A percentile compares a stretch with the other conserved stretches of the same genome.
phyloP scores from a whole-genome alignment of 164 flowering plant genomes.

The Stephania cephalantha region DNA sequence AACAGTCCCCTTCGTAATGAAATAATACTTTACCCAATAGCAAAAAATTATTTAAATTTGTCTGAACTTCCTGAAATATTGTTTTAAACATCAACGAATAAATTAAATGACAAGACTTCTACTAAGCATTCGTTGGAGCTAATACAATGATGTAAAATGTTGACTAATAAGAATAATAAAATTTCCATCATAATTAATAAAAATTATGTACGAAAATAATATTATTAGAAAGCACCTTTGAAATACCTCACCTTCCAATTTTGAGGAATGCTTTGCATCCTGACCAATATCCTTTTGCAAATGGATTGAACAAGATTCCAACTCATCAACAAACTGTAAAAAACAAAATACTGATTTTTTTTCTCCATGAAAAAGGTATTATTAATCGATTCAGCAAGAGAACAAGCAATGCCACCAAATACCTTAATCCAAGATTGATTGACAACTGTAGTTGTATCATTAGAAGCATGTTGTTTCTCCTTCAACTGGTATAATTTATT shows the following conservation, averaged over 20 bases:
- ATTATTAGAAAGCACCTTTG: neutral
- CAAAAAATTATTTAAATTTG: no score
- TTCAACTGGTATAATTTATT: conserved; percentile 42
- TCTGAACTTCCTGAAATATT: no score
- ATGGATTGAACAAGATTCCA: conserved; percentile 47
- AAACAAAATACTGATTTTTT: conserved; percentile 7
- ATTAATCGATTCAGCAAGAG: neutral
- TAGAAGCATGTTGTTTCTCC: conserved; percentile 54
- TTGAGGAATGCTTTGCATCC: conserved; percentile 18
- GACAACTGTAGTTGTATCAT: conserved; percentile 43
- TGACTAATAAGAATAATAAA: no score
- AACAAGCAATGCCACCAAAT: neutral
- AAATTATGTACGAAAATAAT: neutral
- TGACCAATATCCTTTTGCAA: conserved; percentile 23
- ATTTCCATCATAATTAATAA: neutral
- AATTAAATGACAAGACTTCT: no score
- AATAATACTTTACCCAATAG: no score
- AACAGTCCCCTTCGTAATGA: no score
- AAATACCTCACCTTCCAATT: conserved; percentile 36
- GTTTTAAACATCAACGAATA: no score
- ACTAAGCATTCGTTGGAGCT: no score
- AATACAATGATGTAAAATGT: no score
- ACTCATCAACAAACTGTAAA: conserved; percentile 46
- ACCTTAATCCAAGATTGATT: conserved; percentile 66
- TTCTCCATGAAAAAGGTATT: conserved; percentile 1